Evolutionary conservation across 345 rosid genomes (phyloP).

Genomic region (Nasturtium officinale): DNA sequence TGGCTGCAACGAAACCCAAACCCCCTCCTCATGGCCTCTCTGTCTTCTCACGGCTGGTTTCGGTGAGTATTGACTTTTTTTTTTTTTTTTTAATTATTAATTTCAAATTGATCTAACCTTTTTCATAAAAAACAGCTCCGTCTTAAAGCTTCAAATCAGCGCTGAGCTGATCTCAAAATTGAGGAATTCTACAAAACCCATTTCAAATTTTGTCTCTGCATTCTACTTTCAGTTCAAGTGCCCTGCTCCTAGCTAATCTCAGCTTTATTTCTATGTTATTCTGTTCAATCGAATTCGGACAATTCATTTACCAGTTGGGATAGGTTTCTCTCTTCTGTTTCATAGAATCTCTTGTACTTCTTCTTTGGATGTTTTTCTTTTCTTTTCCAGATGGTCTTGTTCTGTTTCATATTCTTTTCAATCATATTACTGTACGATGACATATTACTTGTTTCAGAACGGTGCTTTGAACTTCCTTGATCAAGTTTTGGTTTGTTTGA

Average conservation of each 20-base stretch:
- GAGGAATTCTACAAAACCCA: conserved; percentile 1
- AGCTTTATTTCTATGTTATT: background rate
- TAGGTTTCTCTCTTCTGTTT: background rate
- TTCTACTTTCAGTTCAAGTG: conserved; percentile 22
- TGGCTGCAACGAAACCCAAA: conserved; percentile 27
- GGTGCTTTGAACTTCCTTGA: background rate
- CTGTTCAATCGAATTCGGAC: background rate
- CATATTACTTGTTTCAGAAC: background rate
- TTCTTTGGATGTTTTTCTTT: background rate
- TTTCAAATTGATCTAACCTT: background rate
- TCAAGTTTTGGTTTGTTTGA: background rate
- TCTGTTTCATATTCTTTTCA: background rate
- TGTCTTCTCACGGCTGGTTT: background rate
- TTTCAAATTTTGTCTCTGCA: conserved; percentile 10
- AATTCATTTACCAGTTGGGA: background rate
- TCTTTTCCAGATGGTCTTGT: background rate
- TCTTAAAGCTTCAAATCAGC: background rate
- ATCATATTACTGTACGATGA: too few species aligned
- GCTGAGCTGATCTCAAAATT: background rate
- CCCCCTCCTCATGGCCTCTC: conserved; percentile 9
- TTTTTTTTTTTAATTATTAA: background rate
- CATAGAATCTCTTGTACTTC: background rate
- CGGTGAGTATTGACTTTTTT: conserved; percentile 3
- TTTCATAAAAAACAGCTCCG: background rate
- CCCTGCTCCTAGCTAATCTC: background rate